Base-by-base conservation (phyloP, 2,329 filamentous ascomycete genomes). In the Amphichorda felina region DNA sequence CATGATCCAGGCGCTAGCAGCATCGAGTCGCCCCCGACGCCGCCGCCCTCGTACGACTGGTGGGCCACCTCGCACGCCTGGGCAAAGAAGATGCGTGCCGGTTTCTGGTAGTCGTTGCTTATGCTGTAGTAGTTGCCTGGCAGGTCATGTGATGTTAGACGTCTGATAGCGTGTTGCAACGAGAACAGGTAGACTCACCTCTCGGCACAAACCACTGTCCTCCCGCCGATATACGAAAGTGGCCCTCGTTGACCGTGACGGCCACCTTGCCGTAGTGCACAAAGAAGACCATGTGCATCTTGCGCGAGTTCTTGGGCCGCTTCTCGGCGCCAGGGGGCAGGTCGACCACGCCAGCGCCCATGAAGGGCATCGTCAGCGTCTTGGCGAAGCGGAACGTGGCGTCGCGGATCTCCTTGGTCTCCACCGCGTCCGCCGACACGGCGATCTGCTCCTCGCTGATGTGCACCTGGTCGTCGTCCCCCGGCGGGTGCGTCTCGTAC, bases 241-340 rank as follows among this genome's bases (percentile, higher is more conserved):
- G 65, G 17, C 72, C 81, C 43, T 82, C 74, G 44, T 82, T 76
- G 33, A 94, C 73, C 19, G 76, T 82, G 15, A 94, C 88, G 44
- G 77, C 68, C 15, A 95, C 86, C 43, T 82, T 78, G 16, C 91
- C 91, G 30, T 74, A 72, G 46, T 86, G 80, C 21, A 98, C 82
- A 48, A 94, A 95, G 57, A 96, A 96, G 1, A 83, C 79, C 81
- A 98, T 91, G 53, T 95, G 87, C 85, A 95, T 96, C 62, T 83
- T 88, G 42, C 89, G 73, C 25, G 83, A 82, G 58, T 95, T 96
- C 68, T 96, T 96, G 33, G 80, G 75, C 46, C 79, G 76, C 66
- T 98, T 98, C 51, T 82, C 75, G 22, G 83, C 77, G 2, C 82
- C 80, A 0, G 85, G 79, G 5, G 86, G 84, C 34, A 98, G 64